These are phyloP conservation scores for Ceriops zippeliana DNA, from an alignment of 345 rosid genomes.

Conservation along the genomic window DNA sequence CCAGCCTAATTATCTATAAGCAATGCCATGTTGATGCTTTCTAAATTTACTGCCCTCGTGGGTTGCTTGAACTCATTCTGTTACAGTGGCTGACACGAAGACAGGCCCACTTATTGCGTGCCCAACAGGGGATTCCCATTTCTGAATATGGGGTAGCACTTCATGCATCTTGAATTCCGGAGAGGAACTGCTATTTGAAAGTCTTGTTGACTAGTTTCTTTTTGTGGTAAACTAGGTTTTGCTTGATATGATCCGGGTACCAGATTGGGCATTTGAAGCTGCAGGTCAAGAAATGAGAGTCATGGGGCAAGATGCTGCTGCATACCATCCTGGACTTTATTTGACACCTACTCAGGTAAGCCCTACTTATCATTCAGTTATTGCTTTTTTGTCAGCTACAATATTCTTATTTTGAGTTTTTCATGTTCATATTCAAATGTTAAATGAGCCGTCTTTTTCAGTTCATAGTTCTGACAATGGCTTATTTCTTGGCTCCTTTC, in stretches of 20 bases:
- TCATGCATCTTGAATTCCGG: slow-evolving; percentile 11
- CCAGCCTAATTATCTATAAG: background rate
- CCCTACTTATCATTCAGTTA: slow-evolving; percentile 1
- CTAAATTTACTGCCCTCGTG: too few species aligned
- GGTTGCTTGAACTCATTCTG: slow-evolving; percentile 12
- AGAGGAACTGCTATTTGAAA: background rate
- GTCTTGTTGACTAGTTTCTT: background rate
- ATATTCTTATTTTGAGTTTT: background rate
- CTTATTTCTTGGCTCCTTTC: slow-evolving; percentile 9
- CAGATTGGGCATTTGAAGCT: slow-evolving; percentile 99
- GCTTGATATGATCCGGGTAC: slow-evolving; percentile 92
- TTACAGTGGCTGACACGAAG: slow-evolving; percentile 85
- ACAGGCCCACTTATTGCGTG: slow-evolving; percentile 74
- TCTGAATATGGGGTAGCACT: slow-evolving; percentile 89
- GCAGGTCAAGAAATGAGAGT: slow-evolving; percentile 99
- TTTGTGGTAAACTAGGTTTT: slow-evolving; percentile 53
- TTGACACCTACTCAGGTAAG: slow-evolving; percentile 88
- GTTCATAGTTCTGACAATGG: slow-evolving; percentile 5
- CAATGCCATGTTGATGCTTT: background rate
- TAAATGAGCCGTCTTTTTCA: background rate
- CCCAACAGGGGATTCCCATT: slow-evolving; percentile 91
- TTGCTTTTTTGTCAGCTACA: too few species aligned
- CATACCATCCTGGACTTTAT: slow-evolving; percentile 96
- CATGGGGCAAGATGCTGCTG: slow-evolving; percentile 83
- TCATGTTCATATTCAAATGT: background rate